phyloP scores from a whole-genome alignment of 768 basidiomycete species.

The Amanita muscaria region DNA sequence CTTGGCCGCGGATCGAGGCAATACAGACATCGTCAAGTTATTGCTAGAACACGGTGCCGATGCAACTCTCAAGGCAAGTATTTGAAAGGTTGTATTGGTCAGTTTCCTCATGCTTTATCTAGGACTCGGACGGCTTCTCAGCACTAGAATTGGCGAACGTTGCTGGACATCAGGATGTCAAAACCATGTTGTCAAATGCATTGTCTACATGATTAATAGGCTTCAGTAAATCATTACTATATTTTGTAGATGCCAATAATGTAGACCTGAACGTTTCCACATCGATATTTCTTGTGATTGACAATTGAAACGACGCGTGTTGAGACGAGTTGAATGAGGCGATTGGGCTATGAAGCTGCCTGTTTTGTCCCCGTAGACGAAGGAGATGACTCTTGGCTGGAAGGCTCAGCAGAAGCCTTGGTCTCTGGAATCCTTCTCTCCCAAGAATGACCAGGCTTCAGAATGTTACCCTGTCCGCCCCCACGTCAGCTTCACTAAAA shows the following conservation, averaged over 20 bases:
- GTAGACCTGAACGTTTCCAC: too few species aligned
- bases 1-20: slow-evolving; percentile 79
- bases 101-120: not conserved
- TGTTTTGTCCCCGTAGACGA: not conserved
- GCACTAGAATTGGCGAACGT: slow-evolving; percentile 51
- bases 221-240: not conserved
- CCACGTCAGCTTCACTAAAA: not conserved
- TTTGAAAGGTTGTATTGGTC: not conserved
- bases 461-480: slow-evolving; percentile 46
- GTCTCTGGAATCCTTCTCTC: slow-evolving; percentile 17
- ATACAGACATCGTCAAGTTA: slow-evolving; percentile 42
- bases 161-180: slow-evolving; percentile 49
- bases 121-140: slow-evolving; percentile 65
- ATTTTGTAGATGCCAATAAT: too few species aligned
- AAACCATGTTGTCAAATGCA: slow-evolving; percentile 12
- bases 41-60: slow-evolving; percentile 64
- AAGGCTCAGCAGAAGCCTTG: not conserved
- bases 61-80: slow-evolving; percentile 46
- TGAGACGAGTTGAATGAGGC: not conserved
- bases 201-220: slow-evolving; percentile 1
- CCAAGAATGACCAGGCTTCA: slow-evolving; percentile 49
- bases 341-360: not conserved
- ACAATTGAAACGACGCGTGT: too few species aligned
- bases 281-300: too few species aligned
- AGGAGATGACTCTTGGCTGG: not conserved